Evolutionary conservation across 495 filamentous ascomycete genomes (phyloP).

Genomic region (Aspergillus affinis): DNA sequence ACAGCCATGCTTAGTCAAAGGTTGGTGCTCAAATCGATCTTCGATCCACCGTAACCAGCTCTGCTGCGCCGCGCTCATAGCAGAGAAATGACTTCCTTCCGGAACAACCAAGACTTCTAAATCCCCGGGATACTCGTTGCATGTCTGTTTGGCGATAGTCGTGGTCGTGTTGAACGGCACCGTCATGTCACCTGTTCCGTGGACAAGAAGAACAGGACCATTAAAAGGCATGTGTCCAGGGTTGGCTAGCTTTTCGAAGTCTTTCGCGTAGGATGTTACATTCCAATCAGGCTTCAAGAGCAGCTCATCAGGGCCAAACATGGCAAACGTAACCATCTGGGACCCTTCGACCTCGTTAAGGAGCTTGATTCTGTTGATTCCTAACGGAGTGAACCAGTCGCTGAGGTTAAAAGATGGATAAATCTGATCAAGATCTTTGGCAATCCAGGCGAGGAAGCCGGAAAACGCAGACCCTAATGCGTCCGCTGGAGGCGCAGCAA

Average conservation of each 20-base stretch:
- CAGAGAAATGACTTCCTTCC: constrained; percentile 35
- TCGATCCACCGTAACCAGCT: constrained; percentile 46
- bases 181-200: constrained; percentile 36
- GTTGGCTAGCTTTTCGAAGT: constrained; percentile 26
- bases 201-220: constrained; percentile 43
- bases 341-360: constrained; percentile 33
- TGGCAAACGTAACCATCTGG: constrained; percentile 22
- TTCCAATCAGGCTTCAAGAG: constrained; percentile 26
- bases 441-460: constrained; percentile 22
- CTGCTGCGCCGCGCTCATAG: constrained; percentile 34
- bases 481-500: constrained; percentile 36
- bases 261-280: constrained; percentile 22
- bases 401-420: constrained; percentile 24
- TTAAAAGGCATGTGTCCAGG: constrained; percentile 34
- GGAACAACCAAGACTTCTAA: constrained; percentile 35
- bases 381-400: constrained; percentile 28
- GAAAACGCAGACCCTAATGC: constrained; percentile 23
- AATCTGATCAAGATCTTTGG: constrained; percentile 17
- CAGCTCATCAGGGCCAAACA: constrained; percentile 20
- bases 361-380: constrained; percentile 30
- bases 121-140: constrained; percentile 24
- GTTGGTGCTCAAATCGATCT: constrained; percentile 31
- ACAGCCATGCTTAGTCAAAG: constrained; percentile 17
- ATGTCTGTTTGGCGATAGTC: constrained; percentile 34
- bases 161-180: constrained; percentile 27